These are phyloP conservation scores for Epichloe festucae DNA, from an alignment of 2,329 filamentous ascomycete species.

Conservation along the genomic window DNA sequence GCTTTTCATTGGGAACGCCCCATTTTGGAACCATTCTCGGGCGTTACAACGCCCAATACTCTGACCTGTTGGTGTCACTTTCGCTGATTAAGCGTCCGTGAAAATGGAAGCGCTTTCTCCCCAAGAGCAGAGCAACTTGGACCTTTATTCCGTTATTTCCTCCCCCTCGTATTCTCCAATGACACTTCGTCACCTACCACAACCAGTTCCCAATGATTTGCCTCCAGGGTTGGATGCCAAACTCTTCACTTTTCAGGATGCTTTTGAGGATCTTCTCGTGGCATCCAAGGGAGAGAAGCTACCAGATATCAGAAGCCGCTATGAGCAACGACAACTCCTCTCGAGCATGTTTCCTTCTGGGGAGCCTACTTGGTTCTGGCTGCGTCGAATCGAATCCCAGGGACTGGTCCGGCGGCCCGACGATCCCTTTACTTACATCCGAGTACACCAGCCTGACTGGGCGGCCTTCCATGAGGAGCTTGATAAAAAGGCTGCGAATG, in stretches of 20 bases:
- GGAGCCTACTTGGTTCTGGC: constrained; percentile 30
- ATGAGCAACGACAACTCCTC: constrained; percentile 24
- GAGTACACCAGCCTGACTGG: constrained; percentile 12
- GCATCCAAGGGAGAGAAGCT: constrained; percentile 30
- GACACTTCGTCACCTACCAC: constrained; percentile 29
- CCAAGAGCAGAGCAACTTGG: constrained; percentile 1
- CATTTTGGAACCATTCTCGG: no score
- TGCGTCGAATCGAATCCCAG: constrained; percentile 23
- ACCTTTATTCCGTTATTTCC: constrained; percentile 12
- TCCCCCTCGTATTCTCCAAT: constrained; percentile 18
- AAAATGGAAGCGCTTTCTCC: not conserved
- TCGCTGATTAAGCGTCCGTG: not conserved
- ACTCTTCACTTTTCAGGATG: constrained; percentile 40
- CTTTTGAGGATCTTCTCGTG: constrained; percentile 44
- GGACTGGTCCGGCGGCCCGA: constrained; percentile 23
- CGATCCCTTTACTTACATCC: constrained; percentile 9
- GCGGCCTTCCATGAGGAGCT: constrained; percentile 19
- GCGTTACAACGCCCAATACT: no score
- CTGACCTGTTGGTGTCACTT: no score
- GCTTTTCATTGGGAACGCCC: no score
- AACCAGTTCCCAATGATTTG: constrained; percentile 33
- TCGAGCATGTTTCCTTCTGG: constrained; percentile 25
- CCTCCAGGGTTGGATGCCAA: constrained; percentile 22
- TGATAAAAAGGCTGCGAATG: constrained; percentile 15
- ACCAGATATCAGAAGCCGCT: constrained; percentile 23